Percentiles rank a stretch among this genome's conserved stretches.
Conservation (phyloP, 345 rosid genomes). For the Theobroma cacao region DNA sequence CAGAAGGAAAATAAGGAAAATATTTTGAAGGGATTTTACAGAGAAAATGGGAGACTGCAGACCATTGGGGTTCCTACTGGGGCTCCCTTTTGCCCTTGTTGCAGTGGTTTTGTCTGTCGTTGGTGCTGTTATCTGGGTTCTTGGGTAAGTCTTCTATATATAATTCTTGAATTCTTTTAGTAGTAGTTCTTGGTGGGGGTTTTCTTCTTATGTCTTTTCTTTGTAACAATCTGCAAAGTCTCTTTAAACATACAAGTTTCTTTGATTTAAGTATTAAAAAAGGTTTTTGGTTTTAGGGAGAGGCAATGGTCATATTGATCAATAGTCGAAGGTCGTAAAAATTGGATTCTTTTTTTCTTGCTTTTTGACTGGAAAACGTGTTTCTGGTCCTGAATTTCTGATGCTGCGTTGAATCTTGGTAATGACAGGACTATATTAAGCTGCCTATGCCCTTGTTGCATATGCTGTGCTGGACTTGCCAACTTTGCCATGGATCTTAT, state of each 20-base stretch:
- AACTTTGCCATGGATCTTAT: slow-evolving; percentile 61
- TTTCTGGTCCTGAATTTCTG: neutral
- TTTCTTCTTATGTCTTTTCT: neutral
- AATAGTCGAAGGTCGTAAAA: neutral
- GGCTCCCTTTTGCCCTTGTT: slow-evolving; percentile 74
- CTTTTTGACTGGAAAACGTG: neutral
- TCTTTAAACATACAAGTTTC: neutral
- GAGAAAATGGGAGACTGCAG: slow-evolving; percentile 64
- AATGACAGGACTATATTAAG: slow-evolving; percentile 60
- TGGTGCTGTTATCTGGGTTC: slow-evolving; percentile 71
- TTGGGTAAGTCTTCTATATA: slow-evolving; percentile 51
- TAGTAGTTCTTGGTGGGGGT: neutral
- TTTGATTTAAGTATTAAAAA: no score
- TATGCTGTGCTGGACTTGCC: slow-evolving; percentile 67
- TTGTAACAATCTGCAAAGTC: neutral
- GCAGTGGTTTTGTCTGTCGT: slow-evolving; percentile 60
- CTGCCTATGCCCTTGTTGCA: slow-evolving; percentile 84
- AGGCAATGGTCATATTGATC: neutral
- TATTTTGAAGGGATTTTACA: neutral
- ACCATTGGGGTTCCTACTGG: slow-evolving; percentile 76
- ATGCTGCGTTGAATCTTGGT: neutral
- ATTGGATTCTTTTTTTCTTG: neutral
- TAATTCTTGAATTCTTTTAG: neutral
- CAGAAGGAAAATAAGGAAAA: neutral
- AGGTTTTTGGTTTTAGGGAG: neutral